Base-by-base conservation (phyloP, 192 early-diverging fungal species). In the Cladochytrium replicatum region DNA sequence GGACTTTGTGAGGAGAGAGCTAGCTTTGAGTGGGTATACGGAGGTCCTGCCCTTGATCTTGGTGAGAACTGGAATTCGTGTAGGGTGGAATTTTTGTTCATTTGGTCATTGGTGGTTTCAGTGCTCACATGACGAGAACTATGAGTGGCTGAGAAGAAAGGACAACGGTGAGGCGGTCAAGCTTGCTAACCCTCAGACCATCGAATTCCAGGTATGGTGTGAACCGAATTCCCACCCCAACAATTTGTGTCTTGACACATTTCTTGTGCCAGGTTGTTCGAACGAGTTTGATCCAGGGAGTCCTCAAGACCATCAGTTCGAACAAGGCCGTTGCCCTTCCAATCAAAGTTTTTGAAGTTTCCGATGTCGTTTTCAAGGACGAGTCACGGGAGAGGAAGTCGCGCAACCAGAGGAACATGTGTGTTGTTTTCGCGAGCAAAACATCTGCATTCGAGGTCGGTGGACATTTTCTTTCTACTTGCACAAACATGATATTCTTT, bases 41-140 rank as follows among this genome's bases (percentile, higher is more conserved):
- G 96, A 99, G 63, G 91, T 86, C 23, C 71, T 91, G 49, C 85
- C 93, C 5, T 78, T 99, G 56, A 94, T 84, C 39, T 75, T 97
- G 75, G 86, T 88, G 74, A 61, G 67, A 40, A n/a, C n/a, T n/a
- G n/a, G n/a, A n/a, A 21, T 19, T n/a, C n/a, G n/a, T n/a, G n/a
- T n/a, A n/a, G n/a, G n/a, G n/a, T n/a, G n/a, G n/a, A n/a, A n/a
- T n/a, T n/a, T n/a, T n/a, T n/a, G n/a, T n/a, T n/a, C n/a, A n/a
- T n/a, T n/a, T n/a, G n/a, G n/a, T n/a, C n/a, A n/a, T n/a, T n/a
- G n/a, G n/a, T 3, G 41, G 8, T 7, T 57, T 41, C 68, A 88
- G 79, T 99, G 96, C 73, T 96, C 93, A 34, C 89, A 93, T 50
- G 88, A 96, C 52, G 93, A 99, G 61, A 97, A 93, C 78, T 99